Evolutionary conservation across 768 basidiomycete species (phyloP), one percentile per base, ranked within the genome.

Genomic region (Mycena venus): DNA sequence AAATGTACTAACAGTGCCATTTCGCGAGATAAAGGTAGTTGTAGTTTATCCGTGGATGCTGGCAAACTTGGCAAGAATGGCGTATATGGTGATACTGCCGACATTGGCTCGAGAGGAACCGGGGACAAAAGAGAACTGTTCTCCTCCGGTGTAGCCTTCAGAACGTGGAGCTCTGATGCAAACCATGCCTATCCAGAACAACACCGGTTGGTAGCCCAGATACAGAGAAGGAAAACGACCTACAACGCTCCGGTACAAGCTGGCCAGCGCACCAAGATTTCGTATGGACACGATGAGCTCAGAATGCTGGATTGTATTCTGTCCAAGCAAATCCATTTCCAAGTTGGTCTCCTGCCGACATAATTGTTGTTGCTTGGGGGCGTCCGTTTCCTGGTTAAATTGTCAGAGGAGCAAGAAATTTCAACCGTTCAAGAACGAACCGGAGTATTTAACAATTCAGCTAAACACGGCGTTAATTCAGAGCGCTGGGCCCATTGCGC

Each of bases 171-270:
- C 78, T 94, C 92, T 21, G 88, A 83, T 34, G 92, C 90, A 81
- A 99, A 96, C 98, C 97, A 99, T 1, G 91, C 89, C 96, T 98
- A 68, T 11, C 23, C 11, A 27, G 27, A 27, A 3, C 8, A 49
- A 25, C 29, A 47, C 53, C 56, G 23, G 64, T 36, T 66, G 72
- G 31, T 78, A 61, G n/a, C 47, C 8, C 40, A 25, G 27, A 21
- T 32, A n/a, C 38, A 59, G 40, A 56, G 32, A 59, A 68, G 49
- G 34, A 68, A 70, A 47, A 42, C 14, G 47, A 87, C 93, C 78
- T 83, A 98, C 97, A 78, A 99, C 90, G 81, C 95, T 97, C 77
- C 91, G 93, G 81, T 97, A 94, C 44, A 99, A 85, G 69, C 90
- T 91, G 15, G 95, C 94, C 65, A 99, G 82, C 2, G 91, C 91